Conservation (phyloP, 306 rosid genomes). For the Vigna nakashimae region DNA sequence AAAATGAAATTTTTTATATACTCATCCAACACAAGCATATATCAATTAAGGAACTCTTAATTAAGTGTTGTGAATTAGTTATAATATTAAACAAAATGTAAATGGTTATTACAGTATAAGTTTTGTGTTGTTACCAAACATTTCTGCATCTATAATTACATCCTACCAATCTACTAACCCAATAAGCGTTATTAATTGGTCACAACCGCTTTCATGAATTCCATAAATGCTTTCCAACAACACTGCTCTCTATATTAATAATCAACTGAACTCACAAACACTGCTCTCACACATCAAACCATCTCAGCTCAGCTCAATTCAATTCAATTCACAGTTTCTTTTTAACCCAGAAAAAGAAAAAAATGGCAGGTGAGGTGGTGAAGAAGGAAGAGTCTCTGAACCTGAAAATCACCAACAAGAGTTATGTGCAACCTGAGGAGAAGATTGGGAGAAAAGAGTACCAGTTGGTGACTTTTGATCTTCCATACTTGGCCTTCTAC, state of each 20-base stretch:
- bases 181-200: constrained; percentile 51
- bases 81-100: background rate
- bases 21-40: background rate
- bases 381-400: constrained; percentile 48
- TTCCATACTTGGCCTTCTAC: constrained; percentile 91
- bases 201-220: constrained; percentile 55
- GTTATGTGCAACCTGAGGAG: constrained; percentile 66
- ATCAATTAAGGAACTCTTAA: too few relatives aligned
- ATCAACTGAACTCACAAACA: constrained; percentile 4
- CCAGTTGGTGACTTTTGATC: constrained; percentile 86
- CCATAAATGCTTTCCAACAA: constrained; percentile 67
- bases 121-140: constrained; percentile 31
- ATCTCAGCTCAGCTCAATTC: too few relatives aligned
- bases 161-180: constrained; percentile 38
- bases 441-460: constrained; percentile 72
- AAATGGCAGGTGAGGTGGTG: constrained; percentile 58
- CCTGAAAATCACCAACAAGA: constrained; percentile 60
- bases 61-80: background rate
- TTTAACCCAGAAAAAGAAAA: background rate
- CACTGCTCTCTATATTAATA: constrained; percentile 52
- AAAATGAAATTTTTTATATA: background rate
- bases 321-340: background rate
- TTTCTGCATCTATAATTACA: constrained; percentile 40
- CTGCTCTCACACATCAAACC: constrained; percentile 18
- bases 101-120: too few relatives aligned